phyloP scores from a whole-genome alignment of 2,329 filamentous ascomycete genomes.

The Penicillium frequentans region DNA sequence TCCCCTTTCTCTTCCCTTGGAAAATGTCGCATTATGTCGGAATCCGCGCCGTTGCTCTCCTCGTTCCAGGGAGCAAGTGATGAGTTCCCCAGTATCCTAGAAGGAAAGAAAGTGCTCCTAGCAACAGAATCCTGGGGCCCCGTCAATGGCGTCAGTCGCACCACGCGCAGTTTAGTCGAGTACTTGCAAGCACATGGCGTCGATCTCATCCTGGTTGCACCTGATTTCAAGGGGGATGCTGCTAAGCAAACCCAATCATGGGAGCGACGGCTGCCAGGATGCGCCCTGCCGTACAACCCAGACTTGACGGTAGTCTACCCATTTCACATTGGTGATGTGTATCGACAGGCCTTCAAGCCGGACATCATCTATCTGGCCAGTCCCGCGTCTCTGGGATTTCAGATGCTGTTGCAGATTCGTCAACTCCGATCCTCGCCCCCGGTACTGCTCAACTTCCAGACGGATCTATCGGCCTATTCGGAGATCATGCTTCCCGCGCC shows the following conservation, averaged over 20 bases:
- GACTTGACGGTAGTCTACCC: constrained; percentile 70
- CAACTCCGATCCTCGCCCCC: constrained; percentile 59
- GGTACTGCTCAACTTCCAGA: constrained; percentile 70
- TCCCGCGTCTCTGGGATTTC: constrained; percentile 68
- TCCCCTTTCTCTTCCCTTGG: not conserved
- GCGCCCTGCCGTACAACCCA: constrained; percentile 69
- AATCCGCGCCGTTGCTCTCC: constrained; percentile 14
- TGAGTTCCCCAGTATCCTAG: constrained; percentile 49
- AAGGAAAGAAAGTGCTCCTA: constrained; percentile 63
- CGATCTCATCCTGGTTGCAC: constrained; percentile 66
- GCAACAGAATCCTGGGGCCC: constrained; percentile 72
- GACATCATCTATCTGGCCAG: constrained; percentile 70
- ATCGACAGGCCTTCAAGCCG: constrained; percentile 62
- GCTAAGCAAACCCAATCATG: constrained; percentile 30
- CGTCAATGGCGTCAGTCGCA: constrained; percentile 71
- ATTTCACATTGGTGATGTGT: constrained; percentile 63
- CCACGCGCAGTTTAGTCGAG: constrained; percentile 67
- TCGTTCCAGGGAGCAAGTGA: constrained; percentile 7
- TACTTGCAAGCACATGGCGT: constrained; percentile 65
- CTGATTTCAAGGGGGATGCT: constrained; percentile 55
- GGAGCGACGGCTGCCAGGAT: constrained; percentile 63
- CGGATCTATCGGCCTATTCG: constrained; percentile 68
- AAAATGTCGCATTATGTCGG: constrained; percentile 8
- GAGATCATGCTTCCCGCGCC: constrained; percentile 67
- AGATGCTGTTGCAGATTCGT: constrained; percentile 67